phyloP scores from a whole-genome alignment of 2,329 filamentous ascomycete genomes.

The Claviceps pusilla region DNA sequence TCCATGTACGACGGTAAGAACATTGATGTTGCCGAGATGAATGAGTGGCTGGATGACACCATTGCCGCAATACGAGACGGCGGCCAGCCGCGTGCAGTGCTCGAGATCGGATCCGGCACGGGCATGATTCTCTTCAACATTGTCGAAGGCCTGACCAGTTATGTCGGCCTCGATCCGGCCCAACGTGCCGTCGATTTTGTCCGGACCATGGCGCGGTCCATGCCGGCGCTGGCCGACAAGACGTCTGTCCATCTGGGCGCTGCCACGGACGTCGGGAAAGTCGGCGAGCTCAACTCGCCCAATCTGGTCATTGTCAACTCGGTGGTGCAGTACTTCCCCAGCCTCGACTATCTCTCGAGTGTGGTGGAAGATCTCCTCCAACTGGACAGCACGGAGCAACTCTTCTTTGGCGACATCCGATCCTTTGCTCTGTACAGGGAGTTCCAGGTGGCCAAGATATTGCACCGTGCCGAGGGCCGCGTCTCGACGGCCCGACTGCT shows the following conservation, averaged over 20 bases:
- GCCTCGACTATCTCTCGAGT: conserved; percentile 10
- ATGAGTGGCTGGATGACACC: conserved; percentile 19
- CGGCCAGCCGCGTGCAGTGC: conserved; percentile 5
- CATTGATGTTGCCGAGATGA: conserved; percentile 16
- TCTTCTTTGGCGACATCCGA: conserved; percentile 12
- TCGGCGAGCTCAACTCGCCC: conserved; percentile 1
- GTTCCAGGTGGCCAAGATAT: conserved; percentile 3
- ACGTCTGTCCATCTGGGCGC: neutral
- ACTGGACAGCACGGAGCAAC: neutral
- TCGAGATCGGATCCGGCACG: conserved; percentile 17
- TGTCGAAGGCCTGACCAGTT: conserved; percentile 7
- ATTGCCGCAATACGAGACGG: conserved; percentile 9
- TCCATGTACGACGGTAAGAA: conserved; percentile 17
- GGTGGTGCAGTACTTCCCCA: conserved; percentile 16
- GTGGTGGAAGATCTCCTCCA: conserved; percentile 6
- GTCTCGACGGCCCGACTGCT: neutral
- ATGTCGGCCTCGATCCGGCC: conserved; percentile 16
- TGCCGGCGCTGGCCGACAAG: conserved; percentile 6
- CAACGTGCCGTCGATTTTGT: conserved; percentile 10
- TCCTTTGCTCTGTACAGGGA: conserved; percentile 8
- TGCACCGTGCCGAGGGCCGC: neutral
- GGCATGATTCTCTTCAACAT: conserved; percentile 20
- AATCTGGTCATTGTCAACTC: conserved; percentile 15
- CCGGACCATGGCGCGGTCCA: conserved; percentile 4
- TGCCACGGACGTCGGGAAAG: neutral